A percentile compares a stretch with the other conserved stretches of the same genome.
phyloP scores from a whole-genome alignment of 1,284 basidiomycete species.

The Exobasidium cylindrosporum region DNA sequence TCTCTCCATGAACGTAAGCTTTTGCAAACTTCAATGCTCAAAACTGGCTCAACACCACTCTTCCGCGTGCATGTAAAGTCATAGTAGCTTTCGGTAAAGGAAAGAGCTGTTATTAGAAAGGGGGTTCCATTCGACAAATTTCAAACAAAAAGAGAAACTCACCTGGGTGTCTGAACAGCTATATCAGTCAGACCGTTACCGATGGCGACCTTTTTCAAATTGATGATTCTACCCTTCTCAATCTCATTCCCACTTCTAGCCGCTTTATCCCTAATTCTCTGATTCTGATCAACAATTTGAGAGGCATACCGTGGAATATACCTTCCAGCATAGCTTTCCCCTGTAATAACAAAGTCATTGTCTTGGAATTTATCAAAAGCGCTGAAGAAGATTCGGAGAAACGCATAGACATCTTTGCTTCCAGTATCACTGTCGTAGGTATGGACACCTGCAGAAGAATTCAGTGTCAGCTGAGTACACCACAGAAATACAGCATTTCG shows the following conservation, averaged over 20 bases:
- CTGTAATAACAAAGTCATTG: slow-evolving; percentile 46
- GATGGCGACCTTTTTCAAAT: slow-evolving; percentile 75
- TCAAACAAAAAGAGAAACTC: neutral
- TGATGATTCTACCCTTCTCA: slow-evolving; percentile 62
- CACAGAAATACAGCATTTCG: too few relatives aligned
- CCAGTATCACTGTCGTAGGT: slow-evolving; percentile 52
- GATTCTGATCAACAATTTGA: slow-evolving; percentile 74
- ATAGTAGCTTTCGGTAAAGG: slow-evolving; percentile 24
- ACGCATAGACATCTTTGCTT: slow-evolving; percentile 53
- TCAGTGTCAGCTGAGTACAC: too few relatives aligned
- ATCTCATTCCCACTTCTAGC: slow-evolving; percentile 61
- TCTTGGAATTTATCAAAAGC: slow-evolving; percentile 48
- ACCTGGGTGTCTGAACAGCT: slow-evolving; percentile 26
- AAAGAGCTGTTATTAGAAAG: too few relatives aligned
- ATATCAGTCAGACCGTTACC: slow-evolving; percentile 63
- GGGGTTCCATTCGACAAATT: too few relatives aligned
- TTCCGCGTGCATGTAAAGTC: slow-evolving; percentile 42
- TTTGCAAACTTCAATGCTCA: slow-evolving; percentile 39
- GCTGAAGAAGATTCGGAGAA: slow-evolving; percentile 56
- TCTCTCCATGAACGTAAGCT: slow-evolving; percentile 15
- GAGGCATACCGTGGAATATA: slow-evolving; percentile 80
- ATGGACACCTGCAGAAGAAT: too few relatives aligned
- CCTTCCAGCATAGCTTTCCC: slow-evolving; percentile 59
- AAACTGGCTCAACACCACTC: slow-evolving; percentile 26
- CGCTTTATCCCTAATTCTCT: slow-evolving; percentile 56